Base-by-base conservation (phyloP, 169 alveolate species). In the Ichthyophthirius multifiliis region DNA sequence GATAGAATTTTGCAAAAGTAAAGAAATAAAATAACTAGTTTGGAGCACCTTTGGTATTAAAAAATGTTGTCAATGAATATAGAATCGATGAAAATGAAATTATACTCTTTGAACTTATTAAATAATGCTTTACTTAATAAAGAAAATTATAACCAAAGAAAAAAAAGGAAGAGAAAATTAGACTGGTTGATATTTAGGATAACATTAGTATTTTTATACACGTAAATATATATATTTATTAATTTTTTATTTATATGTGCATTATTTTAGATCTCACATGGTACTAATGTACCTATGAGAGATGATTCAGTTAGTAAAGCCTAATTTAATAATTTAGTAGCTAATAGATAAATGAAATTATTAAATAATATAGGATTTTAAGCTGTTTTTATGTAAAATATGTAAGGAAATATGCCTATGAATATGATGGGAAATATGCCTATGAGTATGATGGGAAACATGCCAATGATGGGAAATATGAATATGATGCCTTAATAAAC, bases 71-170 rank as follows among this genome's bases (percentile, higher is more conserved):
- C 18, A 39, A 39, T 37, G 77, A 67, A 67, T 67, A 20, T 20
- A 67, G 43, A 4, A 34, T 67, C 15, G 48, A 32, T 7, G 77
- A 67, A 39, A 39, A 39, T n/a, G 77, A 67, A 37, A 34, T 67
- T 5, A 37, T 18, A 4, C 43, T 67, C 10, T 18, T 39, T 34
- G 62, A 37, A 15, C 32, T 34, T 9, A 41, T 67, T 18, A 67
- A 67, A 20, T 67, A 67, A 39, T 20, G 43, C 9, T 67, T 34
- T 23, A 67, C 77, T n/a, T 23, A 67, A 12, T n/a, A 67, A 20
- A 67, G 77, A 67, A 67, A 41, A 39, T 67, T 67, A 62, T 16
- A 35, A n/a, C 77, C 77, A 9, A 35, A 35, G 15, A 67, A 67
- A 18, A 34, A 34, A 15, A 67, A 67, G 41, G 35, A 34, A 37